These are phyloP conservation scores for Aspergillus ochraceus DNA, from an alignment of 2,329 filamentous ascomycete genomes.

Conservation along the genomic window DNA sequence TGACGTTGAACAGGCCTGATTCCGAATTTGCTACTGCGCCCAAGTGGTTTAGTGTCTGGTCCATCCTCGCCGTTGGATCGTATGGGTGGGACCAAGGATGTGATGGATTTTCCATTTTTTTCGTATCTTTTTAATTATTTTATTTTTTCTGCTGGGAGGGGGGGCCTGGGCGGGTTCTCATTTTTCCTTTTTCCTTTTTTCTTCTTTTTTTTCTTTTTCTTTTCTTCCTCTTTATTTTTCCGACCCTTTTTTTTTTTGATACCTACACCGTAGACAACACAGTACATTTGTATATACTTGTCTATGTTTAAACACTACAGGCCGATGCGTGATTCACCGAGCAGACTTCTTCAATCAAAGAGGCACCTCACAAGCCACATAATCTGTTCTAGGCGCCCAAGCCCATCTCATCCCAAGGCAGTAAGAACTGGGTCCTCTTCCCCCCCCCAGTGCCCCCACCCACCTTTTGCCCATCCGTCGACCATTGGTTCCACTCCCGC, in stretches of 20 bases:
- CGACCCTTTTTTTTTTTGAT: too few species aligned
- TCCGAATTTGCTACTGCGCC: slow-evolving; percentile 15
- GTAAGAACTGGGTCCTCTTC: slow-evolving; percentile 3
- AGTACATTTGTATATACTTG: too few species aligned
- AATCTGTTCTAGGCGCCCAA: slow-evolving; percentile 12
- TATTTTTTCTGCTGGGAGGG: slow-evolving; percentile 1
- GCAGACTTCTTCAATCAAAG: background rate
- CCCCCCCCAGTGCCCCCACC: background rate
- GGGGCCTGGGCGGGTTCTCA: background rate
- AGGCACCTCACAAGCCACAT: slow-evolving; percentile 10
- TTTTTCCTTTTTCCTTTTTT: background rate
- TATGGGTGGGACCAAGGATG: slow-evolving; percentile 15
- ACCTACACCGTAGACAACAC: too few species aligned
- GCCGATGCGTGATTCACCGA: too few species aligned
- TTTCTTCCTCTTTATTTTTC: background rate
- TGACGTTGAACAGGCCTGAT: slow-evolving; percentile 17
- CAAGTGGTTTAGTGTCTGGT: slow-evolving; percentile 16
- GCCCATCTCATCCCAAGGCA: slow-evolving; percentile 12
- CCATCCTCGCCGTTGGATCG: slow-evolving; percentile 25
- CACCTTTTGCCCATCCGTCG: background rate
- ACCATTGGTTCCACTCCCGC: slow-evolving; percentile 22
- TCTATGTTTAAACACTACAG: too few species aligned
- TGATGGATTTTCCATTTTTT: slow-evolving; percentile 17
- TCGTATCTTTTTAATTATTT: background rate
- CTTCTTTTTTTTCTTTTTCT: background rate